Evolutionary conservation across 2,329 filamentous ascomycete genomes (phyloP).

Genomic region (Talaromyces marneffei): DNA sequence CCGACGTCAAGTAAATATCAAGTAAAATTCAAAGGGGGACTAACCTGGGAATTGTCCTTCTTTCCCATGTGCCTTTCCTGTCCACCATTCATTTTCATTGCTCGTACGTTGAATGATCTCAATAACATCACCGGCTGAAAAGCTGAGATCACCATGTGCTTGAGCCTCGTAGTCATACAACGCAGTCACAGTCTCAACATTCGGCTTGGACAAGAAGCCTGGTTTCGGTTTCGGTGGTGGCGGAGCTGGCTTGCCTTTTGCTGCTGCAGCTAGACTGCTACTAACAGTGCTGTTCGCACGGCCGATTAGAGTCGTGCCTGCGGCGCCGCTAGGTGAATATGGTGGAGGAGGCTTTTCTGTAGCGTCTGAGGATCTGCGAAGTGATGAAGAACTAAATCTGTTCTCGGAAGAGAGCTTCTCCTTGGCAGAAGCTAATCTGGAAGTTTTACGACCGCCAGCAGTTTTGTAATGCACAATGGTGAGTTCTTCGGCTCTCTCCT

Average conservation of each 20-base stretch:
- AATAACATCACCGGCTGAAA: conserved; percentile 80
- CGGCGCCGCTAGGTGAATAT: conserved; percentile 21
- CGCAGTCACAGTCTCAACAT: conserved; percentile 77
- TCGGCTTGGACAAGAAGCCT: conserved; percentile 59
- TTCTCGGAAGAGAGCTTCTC: conserved; percentile 33
- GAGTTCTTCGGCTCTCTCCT: conserved; percentile 79
- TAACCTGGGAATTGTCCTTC: conserved; percentile 92
- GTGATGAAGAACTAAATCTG: conserved; percentile 26
- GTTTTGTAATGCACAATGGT: conserved; percentile 88
- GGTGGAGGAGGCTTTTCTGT: conserved; percentile 53
- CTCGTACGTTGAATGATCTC: conserved; percentile 78
- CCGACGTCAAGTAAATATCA: background rate
- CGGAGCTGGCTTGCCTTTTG: conserved; percentile 62
- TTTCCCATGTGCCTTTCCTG: conserved; percentile 69
- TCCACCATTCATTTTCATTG: conserved; percentile 98
- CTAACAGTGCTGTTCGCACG: conserved; percentile 39
- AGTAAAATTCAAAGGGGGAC: conserved; percentile 12
- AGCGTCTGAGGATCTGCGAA: background rate
- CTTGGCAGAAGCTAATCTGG: conserved; percentile 27
- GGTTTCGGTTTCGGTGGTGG: conserved; percentile 80
- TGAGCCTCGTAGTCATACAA: conserved; percentile 96
- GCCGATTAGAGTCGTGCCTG: conserved; percentile 16
- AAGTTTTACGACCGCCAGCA: conserved; percentile 54
- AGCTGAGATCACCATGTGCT: conserved; percentile 88
- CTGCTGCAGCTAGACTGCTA: conserved; percentile 45